Base-by-base conservation (phyloP, 805 yeast species). In the Torulaspora indica region DNA sequence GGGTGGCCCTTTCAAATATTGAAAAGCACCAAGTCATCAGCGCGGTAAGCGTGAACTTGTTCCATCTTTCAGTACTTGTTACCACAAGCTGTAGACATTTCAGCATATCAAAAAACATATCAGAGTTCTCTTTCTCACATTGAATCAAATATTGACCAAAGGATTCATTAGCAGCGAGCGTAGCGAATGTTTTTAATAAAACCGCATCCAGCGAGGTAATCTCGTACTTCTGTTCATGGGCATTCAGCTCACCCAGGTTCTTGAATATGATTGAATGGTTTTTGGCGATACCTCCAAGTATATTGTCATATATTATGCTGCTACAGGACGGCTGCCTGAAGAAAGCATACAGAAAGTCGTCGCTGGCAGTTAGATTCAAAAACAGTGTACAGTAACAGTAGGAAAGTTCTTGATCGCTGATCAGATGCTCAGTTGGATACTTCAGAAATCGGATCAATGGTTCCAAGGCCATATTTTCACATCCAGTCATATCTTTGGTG, bases 21-120 rank as follows among this genome's bases (percentile, higher is more conserved):
- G 60, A 61, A 44, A 57, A 64, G 23, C 61, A 58, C 74, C 74
- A 71, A 5, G 68, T 56, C 57, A 71, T 56, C 1, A 71, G 60
- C 12, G 60, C 66, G 0, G 70, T 69, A 3, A 70, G 48, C 28
- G 70, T 64, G 43, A 59, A 64, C 17, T 63, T 64, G 39, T 66
- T 63, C 72, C 73, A 70, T 8, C 48, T 51, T 13, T 60, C 59
- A 31, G 52, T 60, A 44, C 73, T 69, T 1, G 73, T 69, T 4
- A 63, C 58, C 2, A 67, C 54, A 1, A 66, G 45, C 38, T 67
- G 66, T 3, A 68, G 46, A 7, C 64, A 53, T 33, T 54, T 57
- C 18, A 68, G 38, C 17, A 56, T 51, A 20, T 48, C 40, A 2
- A 52, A 23, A 29, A 54, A 53, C 22, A 29, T 43, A 3, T 23